A percentile compares a stretch with the other conserved stretches of the same genome.
Evolutionary conservation across 2,329 filamentous ascomycete species (phyloP).

Genomic region (Fusarium clavum): DNA sequence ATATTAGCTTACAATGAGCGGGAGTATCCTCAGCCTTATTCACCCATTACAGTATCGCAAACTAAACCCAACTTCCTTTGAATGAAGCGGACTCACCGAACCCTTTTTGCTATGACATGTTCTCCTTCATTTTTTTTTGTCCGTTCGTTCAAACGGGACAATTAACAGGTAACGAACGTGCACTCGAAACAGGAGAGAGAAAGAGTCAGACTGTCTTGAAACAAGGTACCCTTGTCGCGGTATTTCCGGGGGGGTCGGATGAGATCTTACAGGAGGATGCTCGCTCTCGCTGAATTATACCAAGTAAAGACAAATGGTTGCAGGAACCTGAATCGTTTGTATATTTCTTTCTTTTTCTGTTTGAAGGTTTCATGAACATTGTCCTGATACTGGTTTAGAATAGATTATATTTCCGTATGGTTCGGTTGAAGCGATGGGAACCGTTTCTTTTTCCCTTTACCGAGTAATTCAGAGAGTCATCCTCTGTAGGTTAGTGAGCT

Average conservation of each 20-base stretch:
- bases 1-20: neutral
- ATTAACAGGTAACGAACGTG: slow-evolving; percentile 24
- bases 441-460: neutral
- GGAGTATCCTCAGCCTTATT: slow-evolving; percentile 20
- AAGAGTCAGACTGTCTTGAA: neutral
- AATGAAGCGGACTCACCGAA: slow-evolving; percentile 35
- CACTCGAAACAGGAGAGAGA: slow-evolving; percentile 27
- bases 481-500: neutral
- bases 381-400: neutral
- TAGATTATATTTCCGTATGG: neutral
- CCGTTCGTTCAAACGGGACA: slow-evolving; percentile 2
- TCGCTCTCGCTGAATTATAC: neutral
- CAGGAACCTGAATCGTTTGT: neutral
- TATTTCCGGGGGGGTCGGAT: slow-evolving; percentile 36
- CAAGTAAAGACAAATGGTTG: neutral
- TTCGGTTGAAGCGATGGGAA: neutral
- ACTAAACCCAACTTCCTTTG: slow-evolving; percentile 16
- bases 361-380: neutral
- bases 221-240: slow-evolving; percentile 43
- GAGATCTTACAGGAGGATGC: slow-evolving; percentile 9
- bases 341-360: neutral
- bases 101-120: slow-evolving; percentile 4
- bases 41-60: neutral
- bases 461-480: neutral
- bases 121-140: neutral